Base-by-base conservation (phyloP, 2,329 filamentous ascomycete species). In the Onygena corvina region DNA sequence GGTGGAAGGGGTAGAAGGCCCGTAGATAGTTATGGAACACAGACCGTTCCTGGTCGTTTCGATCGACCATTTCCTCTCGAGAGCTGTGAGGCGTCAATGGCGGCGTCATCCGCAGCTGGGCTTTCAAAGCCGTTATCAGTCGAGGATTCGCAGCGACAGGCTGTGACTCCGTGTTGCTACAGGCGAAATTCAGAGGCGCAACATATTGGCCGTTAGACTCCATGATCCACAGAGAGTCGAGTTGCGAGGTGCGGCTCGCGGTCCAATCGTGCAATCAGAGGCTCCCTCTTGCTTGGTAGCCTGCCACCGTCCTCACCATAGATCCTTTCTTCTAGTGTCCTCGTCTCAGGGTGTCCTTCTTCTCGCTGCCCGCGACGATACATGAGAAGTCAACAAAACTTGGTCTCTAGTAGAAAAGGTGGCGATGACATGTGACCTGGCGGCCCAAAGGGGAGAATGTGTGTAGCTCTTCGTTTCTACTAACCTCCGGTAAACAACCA, bases 1-100 rank as follows among this genome's bases (percentile, higher is more conserved):
- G 88, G 51, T 89, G 81, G 64, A 95, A 98, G 21, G 87, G 84
- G 65, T 94, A 94, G 62, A 94, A 90, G 46, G 92, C 92, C 56
- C 92, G 84, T 40, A 98, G 74, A 62, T 94, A 98, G 71, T 92
- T 94, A 74, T 93, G 85, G 63, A 95, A 94, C 51, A 88, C 74
- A 1, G 83, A 77, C 55, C 79, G 73, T 4, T 74, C 67, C 46
- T 63, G 60, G 54, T 69, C 67, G 14, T 46, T 57, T 56, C 68
- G 62, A 53, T 68, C 59, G 59, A 65, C 63, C 53, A 76, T 72
- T 55, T 76, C 71, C 61, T 86, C 81, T 61, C 55, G 52, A 1
- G 59, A 81, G 60, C 75, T 76, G 65, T 81, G 80, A 14, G 85
- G 86, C 6, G 85, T 89, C 54, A 81, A 71, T 35, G 86, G 85